Evolutionary conservation across 495 filamentous ascomycete genomes (phyloP), one percentile per base, ranked within the genome.

Genomic region (Annulohypoxylon maeteangense): DNA sequence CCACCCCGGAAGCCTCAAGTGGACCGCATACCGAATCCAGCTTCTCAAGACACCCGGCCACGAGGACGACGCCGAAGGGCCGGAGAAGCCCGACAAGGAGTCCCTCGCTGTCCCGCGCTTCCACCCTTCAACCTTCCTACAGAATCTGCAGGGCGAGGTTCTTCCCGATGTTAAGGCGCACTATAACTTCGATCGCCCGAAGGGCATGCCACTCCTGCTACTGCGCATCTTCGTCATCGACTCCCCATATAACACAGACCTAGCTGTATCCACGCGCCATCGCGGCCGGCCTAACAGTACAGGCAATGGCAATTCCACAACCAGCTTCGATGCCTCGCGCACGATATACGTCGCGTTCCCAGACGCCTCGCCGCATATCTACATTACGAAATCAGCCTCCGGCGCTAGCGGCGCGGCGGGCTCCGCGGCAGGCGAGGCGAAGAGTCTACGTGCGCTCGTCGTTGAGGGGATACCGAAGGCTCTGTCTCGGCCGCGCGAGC

Each of bases 331-430:
- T 76, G 78, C 84, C 12, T 87, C 90, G 22, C 85, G 87, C 29
- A 88, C 90, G 3, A 83, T 97, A 45, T 94, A 90, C 72, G 80
- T 95, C 66, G 90, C 90, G 6, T 95, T 95, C 74, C 93, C 93
- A 0, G 88, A 94, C 70, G 88, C 87, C 50, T 90, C 90, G 27
- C 90, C 93, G 0, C 89, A 88, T 70, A 79, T 95, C 31, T 96
- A 90, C 72, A 87, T 92, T 23, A 92, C 91, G 27, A 86, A 79
- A 48, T 77, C 81, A 64, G 83, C 27, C 72, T 14, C 20, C 70
- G 5, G 57, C 63, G 40, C 64, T 75, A 12, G 48, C 70, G 54
- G 64, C 7, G 61, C 71, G 1, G 78, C 78, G 12, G 86, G 83
- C 7, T n/a, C n/a, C n/a, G 65, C 71, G 1, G 78, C 78, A 11